A percentile compares a stretch with the other conserved stretches of the same genome.
Evolutionary conservation across 371 early-diverging fungal genomes (phyloP).

Genomic region (Mortierella sp.): DNA sequence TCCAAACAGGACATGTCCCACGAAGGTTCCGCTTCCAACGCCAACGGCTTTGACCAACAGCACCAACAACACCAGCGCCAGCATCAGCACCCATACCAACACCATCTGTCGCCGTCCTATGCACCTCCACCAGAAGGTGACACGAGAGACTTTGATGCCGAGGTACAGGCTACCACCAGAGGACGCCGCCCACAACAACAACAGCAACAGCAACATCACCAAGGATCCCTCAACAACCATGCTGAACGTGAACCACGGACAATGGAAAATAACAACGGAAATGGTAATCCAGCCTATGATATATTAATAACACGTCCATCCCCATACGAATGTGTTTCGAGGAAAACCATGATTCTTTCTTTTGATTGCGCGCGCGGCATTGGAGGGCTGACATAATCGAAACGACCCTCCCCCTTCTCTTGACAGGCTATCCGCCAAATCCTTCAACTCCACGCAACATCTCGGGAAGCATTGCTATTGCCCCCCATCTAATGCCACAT

Average conservation of each 20-base stretch:
- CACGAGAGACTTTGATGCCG: background rate
- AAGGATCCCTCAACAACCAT: background rate
- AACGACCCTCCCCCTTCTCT: background rate
- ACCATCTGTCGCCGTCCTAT: too few relatives aligned
- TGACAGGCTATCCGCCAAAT: conserved; percentile 2
- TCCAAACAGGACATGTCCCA: conserved; percentile 13
- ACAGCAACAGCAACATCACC: too few relatives aligned
- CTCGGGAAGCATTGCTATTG: conserved; percentile 23
- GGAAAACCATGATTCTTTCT: background rate
- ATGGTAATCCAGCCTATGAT: too few relatives aligned
- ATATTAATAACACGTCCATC: too few relatives aligned
- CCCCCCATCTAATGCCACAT: conserved; percentile 35
- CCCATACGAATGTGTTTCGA: too few relatives aligned
- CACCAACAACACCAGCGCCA: background rate
- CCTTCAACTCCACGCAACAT: conserved; percentile 13
- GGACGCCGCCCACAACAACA: background rate
- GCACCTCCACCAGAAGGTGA: conserved; percentile 2
- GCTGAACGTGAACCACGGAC: conserved; percentile 18
- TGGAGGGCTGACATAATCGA: conserved; percentile 9
- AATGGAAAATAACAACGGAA: too few relatives aligned
- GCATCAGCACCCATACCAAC: conserved; percentile 3
- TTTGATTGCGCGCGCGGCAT: background rate
- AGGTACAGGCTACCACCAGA: background rate
- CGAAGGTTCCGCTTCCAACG: conserved; percentile 9
- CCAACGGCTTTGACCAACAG: conserved; percentile 14